These are phyloP conservation scores for Phytophthora boehmeriae DNA, from an alignment of 352 stramenopile species.

Conservation along the genomic window DNA sequence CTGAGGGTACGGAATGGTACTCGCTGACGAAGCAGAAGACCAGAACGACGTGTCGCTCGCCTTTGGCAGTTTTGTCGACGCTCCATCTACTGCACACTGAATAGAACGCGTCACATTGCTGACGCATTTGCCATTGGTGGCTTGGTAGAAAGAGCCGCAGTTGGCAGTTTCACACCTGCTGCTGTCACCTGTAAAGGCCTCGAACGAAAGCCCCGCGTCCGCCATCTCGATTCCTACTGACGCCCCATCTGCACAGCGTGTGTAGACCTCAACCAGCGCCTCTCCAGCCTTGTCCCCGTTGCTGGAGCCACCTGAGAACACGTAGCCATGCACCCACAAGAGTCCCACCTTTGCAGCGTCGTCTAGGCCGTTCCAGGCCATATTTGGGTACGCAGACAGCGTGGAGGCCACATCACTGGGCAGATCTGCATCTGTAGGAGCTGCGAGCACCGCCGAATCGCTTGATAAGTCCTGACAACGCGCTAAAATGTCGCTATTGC, in stretches of 20 bases:
- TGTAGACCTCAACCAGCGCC: slow-evolving; percentile 45
- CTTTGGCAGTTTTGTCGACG: slow-evolving; percentile 6
- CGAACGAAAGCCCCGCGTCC: slow-evolving; percentile 33
- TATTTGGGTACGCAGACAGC: slow-evolving; percentile 18
- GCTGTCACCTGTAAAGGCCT: slow-evolving; percentile 23
- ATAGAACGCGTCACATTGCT: slow-evolving; percentile 23
- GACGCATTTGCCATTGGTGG: slow-evolving; percentile 39
- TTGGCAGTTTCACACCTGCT: slow-evolving; percentile 25
- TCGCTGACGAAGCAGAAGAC: slow-evolving; percentile 38
- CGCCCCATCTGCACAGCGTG: slow-evolving; percentile 23
- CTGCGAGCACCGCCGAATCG: slow-evolving; percentile 11
- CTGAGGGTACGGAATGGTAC: slow-evolving; percentile 45
- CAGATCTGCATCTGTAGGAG: slow-evolving; percentile 9
- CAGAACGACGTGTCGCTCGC: slow-evolving; percentile 37
- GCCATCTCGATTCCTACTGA: slow-evolving; percentile 33
- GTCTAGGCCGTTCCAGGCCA: slow-evolving; percentile 37
- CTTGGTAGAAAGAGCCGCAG: slow-evolving; percentile 42
- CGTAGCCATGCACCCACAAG: slow-evolving; percentile 57
- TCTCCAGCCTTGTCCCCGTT: slow-evolving; percentile 18
- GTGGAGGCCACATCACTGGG: slow-evolving; percentile 26
- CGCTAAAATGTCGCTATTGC: slow-evolving; percentile 26
- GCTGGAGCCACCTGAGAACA: slow-evolving; percentile 35
- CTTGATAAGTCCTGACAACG: slow-evolving; percentile 32
- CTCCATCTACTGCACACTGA: slow-evolving; percentile 39
- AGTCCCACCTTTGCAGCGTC: slow-evolving; percentile 49